Conservation (phyloP, 2,329 filamentous ascomycete species). For the Aureobasidium sp. region DNA sequence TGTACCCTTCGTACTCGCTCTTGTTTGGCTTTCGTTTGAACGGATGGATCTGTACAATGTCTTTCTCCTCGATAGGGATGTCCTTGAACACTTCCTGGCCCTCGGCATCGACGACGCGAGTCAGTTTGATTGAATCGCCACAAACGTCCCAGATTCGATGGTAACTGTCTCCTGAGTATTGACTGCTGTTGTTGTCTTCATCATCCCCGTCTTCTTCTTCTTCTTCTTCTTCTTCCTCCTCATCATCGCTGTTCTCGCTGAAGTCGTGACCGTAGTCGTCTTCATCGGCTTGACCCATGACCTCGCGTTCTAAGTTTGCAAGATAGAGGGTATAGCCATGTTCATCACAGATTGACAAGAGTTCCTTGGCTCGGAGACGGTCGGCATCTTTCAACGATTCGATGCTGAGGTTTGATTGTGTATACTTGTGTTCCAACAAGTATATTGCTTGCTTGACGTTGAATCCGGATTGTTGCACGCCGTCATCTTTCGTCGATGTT, state of each 20-base stretch:
- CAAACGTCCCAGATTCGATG: no score
- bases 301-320: constrained; percentile 12
- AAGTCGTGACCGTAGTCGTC: background rate
- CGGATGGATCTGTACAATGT: no score
- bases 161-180: background rate
- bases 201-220: constrained; percentile 14
- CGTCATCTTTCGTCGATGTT: background rate
- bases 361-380: constrained; percentile 15
- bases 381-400: constrained; percentile 21
- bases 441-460: constrained; percentile 15
- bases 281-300: constrained; percentile 6
- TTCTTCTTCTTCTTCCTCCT: no score
- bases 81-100: no score
- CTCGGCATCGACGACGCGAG: no score
- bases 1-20: no score
- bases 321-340: constrained; percentile 19
- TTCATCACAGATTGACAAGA: constrained; percentile 18
- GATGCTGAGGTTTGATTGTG: constrained; percentile 18
- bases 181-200: constrained; percentile 9
- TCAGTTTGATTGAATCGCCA: no score
- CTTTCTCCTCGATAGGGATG: no score
- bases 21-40: no score
- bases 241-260: background rate
- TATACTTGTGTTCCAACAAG: constrained; percentile 24
- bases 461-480: background rate